Percentiles rank a stretch among this genome's conserved stretches.
These are phyloP conservation scores for Linnemannia elongata DNA, from an alignment of 192 early-diverging fungal genomes.

Conservation along the genomic window DNA sequence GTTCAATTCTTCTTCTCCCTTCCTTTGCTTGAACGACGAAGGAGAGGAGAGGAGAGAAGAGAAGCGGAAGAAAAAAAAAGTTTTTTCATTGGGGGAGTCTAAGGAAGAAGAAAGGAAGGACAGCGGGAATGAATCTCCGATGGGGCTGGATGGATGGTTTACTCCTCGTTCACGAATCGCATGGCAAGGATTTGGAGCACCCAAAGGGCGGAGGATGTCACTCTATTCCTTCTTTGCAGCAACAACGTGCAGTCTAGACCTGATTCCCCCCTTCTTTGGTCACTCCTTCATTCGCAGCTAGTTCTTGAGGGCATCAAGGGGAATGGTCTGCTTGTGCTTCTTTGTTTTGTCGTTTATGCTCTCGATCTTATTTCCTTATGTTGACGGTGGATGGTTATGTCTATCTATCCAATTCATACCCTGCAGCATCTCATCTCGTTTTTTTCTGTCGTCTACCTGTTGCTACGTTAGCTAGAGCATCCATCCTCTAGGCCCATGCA, in stretches of 20 bases:
- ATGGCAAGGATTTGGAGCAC: background rate
- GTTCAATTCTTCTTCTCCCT: background rate
- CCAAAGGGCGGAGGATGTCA: background rate
- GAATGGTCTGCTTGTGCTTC: background rate
- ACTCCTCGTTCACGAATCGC: background rate
- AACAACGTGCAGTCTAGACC: background rate
- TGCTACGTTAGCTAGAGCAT: too few relatives aligned
- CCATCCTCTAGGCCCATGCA: too few relatives aligned
- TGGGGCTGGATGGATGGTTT: background rate
- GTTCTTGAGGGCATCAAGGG: background rate
- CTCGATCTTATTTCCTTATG: background rate
- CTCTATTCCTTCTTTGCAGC: background rate
- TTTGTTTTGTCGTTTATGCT: background rate
- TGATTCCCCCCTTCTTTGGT: background rate
- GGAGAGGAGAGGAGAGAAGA: too few relatives aligned
- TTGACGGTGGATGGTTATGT: background rate
- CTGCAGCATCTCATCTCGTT: background rate
- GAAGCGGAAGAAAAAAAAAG: background rate
- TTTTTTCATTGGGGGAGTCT: background rate
- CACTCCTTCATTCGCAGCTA: background rate
- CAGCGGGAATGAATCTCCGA: background rate
- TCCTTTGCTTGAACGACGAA: constrained; percentile 2
- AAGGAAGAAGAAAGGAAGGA: background rate
- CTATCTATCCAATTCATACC: background rate
- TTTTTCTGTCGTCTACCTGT: background rate